A percentile compares a stretch with the other conserved stretches of the same genome.
phyloP scores from a whole-genome alignment of 148 eudicot species.

The Euryodendron excelsum region DNA sequence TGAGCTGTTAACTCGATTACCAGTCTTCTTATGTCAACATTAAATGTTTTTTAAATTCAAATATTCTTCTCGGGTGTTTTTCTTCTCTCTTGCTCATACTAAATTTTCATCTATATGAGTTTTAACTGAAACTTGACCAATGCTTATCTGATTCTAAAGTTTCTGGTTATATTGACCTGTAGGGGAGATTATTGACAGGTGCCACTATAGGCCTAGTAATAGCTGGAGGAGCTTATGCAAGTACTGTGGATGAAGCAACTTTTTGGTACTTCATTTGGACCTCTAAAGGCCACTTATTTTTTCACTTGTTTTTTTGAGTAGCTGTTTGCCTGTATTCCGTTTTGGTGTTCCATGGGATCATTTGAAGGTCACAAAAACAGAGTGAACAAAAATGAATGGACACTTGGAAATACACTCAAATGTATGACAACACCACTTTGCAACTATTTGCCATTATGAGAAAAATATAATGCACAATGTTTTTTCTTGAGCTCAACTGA shows the following conservation, averaged over 20 bases:
- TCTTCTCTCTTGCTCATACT: not conserved
- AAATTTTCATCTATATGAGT: too few species aligned
- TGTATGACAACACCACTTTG: not conserved
- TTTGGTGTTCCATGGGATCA: not conserved
- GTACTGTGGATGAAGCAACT: slow-evolving; percentile 98
- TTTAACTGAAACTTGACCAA: too few species aligned
- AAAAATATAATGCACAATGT: not conserved
- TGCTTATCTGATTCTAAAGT: slow-evolving; percentile 2
- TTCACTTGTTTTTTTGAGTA: not conserved
- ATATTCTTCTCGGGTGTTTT: not conserved
- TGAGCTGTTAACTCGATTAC: not conserved
- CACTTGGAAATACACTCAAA: too few species aligned
- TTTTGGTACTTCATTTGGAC: slow-evolving; percentile 94
- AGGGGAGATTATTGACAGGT: slow-evolving; percentile 86
- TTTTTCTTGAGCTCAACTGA: too few species aligned
- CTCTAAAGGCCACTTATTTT: too few species aligned
- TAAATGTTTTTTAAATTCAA: not conserved
- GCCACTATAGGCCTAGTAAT: slow-evolving; percentile 74
- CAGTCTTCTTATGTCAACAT: not conserved
- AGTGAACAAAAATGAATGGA: too few species aligned
- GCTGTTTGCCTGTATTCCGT: not conserved
- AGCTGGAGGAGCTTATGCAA: slow-evolving; percentile 96
- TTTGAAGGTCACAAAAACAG: slow-evolving; percentile 7
- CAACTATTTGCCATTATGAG: not conserved
- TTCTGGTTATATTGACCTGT: slow-evolving; percentile 10